Percentiles rank a stretch among this genome's conserved stretches.
phyloP scores from a whole-genome alignment of 257 asterid genomes.

The Linderniella brevidens region DNA sequence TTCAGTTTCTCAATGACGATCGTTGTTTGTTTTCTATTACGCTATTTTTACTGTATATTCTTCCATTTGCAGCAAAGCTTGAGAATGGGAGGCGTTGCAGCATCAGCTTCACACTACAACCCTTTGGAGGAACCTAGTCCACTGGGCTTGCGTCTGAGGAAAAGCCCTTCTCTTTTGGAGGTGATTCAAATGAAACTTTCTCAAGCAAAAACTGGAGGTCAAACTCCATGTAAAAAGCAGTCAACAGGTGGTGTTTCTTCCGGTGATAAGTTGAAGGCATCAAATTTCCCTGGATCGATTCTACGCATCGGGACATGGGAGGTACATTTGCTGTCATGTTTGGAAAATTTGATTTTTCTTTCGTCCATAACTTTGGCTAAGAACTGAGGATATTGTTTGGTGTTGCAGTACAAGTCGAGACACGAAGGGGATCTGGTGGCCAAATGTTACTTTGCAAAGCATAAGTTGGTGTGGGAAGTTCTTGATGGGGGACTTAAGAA shows the following conservation, averaged over 20 bases:
- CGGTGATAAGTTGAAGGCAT: conserved; percentile 52
- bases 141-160: conserved; percentile 42
- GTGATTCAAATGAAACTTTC: conserved; percentile 51
- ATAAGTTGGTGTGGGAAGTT: conserved; percentile 93
- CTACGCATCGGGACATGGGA: conserved; percentile 79
- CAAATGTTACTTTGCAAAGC: conserved; percentile 83
- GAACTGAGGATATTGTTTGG: not conserved
- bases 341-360: conserved; percentile 1
- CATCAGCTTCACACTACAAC: conserved; percentile 19
- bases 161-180: conserved; percentile 56
- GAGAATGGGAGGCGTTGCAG: conserved; percentile 13
- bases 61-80: conserved; percentile 13
- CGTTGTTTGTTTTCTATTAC: not conserved
- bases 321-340: conserved; percentile 21
- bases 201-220: conserved; percentile 18
- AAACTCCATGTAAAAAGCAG: conserved; percentile 19
- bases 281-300: conserved; percentile 66
- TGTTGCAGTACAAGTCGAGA: conserved; percentile 65
- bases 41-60: not conserved
- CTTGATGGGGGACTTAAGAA: conserved; percentile 92
- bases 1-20: too few species aligned
- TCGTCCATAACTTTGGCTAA: not conserved
- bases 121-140: conserved; percentile 58
- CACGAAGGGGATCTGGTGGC: conserved; percentile 85
- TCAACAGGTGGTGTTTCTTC: conserved; percentile 22